These are phyloP conservation scores for Fusarium buxicola DNA, from an alignment of 2,329 filamentous ascomycete species.

Conservation along the genomic window DNA sequence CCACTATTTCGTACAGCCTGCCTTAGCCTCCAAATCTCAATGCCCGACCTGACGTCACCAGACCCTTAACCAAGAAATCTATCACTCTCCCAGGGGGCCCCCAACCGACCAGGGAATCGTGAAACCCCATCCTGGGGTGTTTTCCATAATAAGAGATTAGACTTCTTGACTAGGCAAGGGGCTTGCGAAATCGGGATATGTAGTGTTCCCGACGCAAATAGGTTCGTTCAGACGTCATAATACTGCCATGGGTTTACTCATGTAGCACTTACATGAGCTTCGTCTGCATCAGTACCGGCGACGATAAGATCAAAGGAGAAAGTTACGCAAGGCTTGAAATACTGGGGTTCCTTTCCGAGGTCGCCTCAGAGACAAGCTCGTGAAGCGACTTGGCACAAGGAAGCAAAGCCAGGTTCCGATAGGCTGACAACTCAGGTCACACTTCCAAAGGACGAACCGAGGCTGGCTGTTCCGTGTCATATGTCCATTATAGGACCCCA, in stretches of 20 bases:
- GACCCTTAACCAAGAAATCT: conserved; percentile 2
- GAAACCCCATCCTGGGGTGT: conserved; percentile 14
- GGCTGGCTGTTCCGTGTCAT: conserved; percentile 2
- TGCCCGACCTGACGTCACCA: conserved; percentile 33
- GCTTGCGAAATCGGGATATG: background rate
- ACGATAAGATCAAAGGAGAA: background rate
- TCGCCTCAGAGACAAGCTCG: background rate
- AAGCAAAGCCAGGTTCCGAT: background rate
- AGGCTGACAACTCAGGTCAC: background rate
- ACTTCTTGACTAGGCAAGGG: conserved; percentile 5
- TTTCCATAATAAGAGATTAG: background rate
- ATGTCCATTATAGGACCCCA: background rate
- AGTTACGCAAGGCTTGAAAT: background rate
- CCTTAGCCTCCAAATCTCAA: conserved; percentile 13
- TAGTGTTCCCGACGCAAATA: background rate
- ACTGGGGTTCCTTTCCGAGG: background rate
- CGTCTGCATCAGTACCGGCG: background rate
- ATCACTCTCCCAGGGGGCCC: background rate
- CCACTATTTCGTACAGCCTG: background rate
- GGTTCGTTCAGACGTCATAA: background rate
- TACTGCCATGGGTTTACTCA: background rate
- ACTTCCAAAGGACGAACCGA: background rate
- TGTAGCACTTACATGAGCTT: conserved; percentile 9
- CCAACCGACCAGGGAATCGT: conserved; percentile 3
- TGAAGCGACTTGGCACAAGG: background rate